Percentiles rank a stretch among this genome's conserved stretches.
phyloP scores from a whole-genome alignment of 2,329 filamentous ascomycete species.

The Penicillium sp. region DNA sequence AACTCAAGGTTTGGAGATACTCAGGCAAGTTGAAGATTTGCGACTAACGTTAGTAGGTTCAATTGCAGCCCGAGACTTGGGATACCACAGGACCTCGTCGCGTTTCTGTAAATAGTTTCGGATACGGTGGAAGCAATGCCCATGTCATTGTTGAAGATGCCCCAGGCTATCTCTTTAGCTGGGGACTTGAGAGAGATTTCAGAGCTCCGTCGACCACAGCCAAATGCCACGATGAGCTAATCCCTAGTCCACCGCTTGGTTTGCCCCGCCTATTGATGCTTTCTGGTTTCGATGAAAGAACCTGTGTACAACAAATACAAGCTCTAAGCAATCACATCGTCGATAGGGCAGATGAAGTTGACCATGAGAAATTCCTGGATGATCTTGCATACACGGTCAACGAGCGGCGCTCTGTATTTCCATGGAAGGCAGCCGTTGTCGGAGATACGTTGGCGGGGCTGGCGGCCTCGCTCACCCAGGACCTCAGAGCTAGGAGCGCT shows the following conservation, averaged over 20 bases:
- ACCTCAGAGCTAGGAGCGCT: slow-evolving; percentile 5
- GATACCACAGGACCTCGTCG: slow-evolving; percentile 3
- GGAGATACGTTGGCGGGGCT: slow-evolving; percentile 7
- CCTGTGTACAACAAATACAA: slow-evolving; percentile 14
- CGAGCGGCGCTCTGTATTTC: slow-evolving; percentile 17
- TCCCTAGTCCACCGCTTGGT: neutral
- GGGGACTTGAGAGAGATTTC: neutral
- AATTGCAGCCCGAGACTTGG: slow-evolving; percentile 8
- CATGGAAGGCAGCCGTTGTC: slow-evolving; percentile 17
- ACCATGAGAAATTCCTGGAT: slow-evolving; percentile 14
- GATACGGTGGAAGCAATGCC: slow-evolving; percentile 48
- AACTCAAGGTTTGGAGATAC: slow-evolving; percentile 28
- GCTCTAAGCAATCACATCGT: slow-evolving; percentile 12
- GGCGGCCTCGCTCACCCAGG: neutral
- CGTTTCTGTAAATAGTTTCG: slow-evolving; percentile 43
- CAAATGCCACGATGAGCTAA: neutral
- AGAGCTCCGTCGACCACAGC: neutral
- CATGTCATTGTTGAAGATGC: slow-evolving; percentile 43
- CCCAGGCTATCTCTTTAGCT: slow-evolving; percentile 7
- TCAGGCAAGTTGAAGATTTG: neutral
- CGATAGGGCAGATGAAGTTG: neutral
- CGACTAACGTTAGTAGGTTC: slow-evolving; percentile 8
- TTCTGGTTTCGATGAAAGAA: slow-evolving; percentile 24
- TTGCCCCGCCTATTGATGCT: slow-evolving; percentile 20
- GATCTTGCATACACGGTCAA: slow-evolving; percentile 25